Base-by-base conservation (phyloP, 1,284 basidiomycete genomes). In the Rhodotorula glutinis region DNA sequence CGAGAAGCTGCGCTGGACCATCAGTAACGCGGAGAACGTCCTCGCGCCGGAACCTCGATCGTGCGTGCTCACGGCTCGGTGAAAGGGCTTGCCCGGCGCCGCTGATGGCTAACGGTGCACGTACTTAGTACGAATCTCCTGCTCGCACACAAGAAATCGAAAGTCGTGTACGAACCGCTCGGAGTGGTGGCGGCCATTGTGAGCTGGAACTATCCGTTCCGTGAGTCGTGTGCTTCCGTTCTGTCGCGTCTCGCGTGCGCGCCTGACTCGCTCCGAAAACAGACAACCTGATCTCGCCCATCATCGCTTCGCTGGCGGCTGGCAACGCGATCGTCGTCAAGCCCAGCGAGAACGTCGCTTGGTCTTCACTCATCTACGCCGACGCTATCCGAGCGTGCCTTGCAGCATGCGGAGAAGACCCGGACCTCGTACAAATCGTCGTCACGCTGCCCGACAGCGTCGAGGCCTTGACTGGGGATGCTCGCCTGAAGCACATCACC, bases 281-380 rank as follows among this genome's bases (percentile, higher is more conserved):
- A 51, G 49, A 97, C 79, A 97, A 98, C 77, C 85, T 89, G 0
- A 88, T 94, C 82, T 93, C 91, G 1, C 95, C 95, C 0, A 91
- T 98, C 66, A 82, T 98, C 40, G 89, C 93, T 8, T 84, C 89
- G 7, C 82, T 98, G 38, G 95, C 95, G 76, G 82, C 92, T 11
- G 96, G 94, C 17, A 96, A 98, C 77, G 88, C 85, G 17, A 82
- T 97, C 62, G 87, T 98, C 9, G 81, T 98, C 67, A 98, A 98
- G 79, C 94, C 92, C 75, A 92, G 90, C 0, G 93, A 97, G 49
- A 63, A 64, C 29, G 75, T 95, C 46, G 83, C 91, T 27, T 97
- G 92, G 92, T 91, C 89, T 2, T 80, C 89, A 0, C 82, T 79
- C 47, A 92, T 88, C 86, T 94, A 90, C 73, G 83, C 93, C 16